Percentiles rank a stretch among this genome's conserved stretches.
Evolutionary conservation across 768 basidiomycete species (phyloP).

Genomic region (Panus rudis): DNA sequence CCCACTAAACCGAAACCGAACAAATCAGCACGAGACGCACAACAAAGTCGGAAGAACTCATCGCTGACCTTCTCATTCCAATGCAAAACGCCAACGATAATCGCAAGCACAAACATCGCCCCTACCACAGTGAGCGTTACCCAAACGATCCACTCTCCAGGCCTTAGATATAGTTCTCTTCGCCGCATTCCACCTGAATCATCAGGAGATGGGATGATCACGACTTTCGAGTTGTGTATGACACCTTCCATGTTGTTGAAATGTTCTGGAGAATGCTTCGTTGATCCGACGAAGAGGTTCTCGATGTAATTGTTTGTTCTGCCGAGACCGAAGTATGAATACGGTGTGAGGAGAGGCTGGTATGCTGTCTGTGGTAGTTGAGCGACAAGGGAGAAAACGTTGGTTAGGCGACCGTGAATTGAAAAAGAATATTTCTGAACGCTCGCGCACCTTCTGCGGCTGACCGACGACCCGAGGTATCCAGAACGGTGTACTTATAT

Average conservation of each 20-base stretch:
- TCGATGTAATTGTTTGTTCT: slow-evolving; percentile 99
- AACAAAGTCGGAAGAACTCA: slow-evolving; percentile 16
- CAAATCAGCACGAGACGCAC: slow-evolving; percentile 6
- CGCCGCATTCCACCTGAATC: slow-evolving; percentile 64
- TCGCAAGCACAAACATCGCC: slow-evolving; percentile 64
- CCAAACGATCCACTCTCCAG: slow-evolving; percentile 97
- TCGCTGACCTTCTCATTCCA: slow-evolving; percentile 92
- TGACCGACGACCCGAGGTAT: slow-evolving; percentile 79
- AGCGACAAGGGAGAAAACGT: slow-evolving; percentile 45
- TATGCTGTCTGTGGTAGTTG: slow-evolving; percentile 93
- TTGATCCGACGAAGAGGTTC: slow-evolving; percentile 94
- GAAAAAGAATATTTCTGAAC: too few species aligned
- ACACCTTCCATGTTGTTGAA: slow-evolving; percentile 94
- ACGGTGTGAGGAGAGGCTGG: slow-evolving; percentile 84
- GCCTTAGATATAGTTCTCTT: slow-evolving; percentile 82
- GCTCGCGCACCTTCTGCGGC: slow-evolving; percentile 80
- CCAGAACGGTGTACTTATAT: slow-evolving; percentile 95
- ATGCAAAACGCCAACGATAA: slow-evolving; percentile 83
- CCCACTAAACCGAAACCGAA: slow-evolving; percentile 48
- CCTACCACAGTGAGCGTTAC: slow-evolving; percentile 84
- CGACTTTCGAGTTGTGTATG: slow-evolving; percentile 93
- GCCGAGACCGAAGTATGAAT: slow-evolving; percentile 93
- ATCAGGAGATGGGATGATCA: slow-evolving; percentile 71
- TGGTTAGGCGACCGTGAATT: slow-evolving; percentile 8
- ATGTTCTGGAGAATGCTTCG: slow-evolving; percentile 62